Conservation (phyloP, 1,284 basidiomycete species). For the Polyporus tsugae region DNA sequence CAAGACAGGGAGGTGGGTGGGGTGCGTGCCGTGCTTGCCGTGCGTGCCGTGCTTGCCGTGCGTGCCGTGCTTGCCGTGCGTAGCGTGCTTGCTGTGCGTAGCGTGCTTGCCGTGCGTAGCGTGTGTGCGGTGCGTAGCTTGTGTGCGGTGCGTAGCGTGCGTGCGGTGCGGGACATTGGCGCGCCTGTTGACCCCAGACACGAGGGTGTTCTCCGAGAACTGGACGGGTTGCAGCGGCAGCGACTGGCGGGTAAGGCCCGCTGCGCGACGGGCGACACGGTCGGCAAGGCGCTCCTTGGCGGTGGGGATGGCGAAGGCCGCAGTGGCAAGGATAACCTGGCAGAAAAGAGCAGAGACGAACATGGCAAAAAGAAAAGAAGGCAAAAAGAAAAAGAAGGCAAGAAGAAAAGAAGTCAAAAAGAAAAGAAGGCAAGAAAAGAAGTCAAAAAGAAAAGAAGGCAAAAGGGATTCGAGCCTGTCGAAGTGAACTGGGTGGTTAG, state of each 20-base stretch:
- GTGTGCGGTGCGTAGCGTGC: no score
- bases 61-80: no score
- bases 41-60: no score
- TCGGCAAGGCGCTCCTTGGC: conserved; percentile 28
- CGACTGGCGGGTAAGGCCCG: conserved; percentile 26
- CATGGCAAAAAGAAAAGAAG: conserved; percentile 27
- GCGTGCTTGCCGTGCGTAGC: not conserved
- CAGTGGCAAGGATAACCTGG: conserved; percentile 34
- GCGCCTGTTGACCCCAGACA: conserved; percentile 8
- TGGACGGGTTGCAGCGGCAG: conserved; percentile 22
- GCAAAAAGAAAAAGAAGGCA: conserved; percentile 22
- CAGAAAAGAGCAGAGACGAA: conserved; percentile 29
- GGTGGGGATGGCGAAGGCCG: conserved; percentile 32
- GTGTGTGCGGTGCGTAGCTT: no score
- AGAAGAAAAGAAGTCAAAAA: conserved; percentile 15
- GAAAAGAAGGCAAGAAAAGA: conserved; percentile 22
- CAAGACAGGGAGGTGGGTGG: conserved; percentile 24
- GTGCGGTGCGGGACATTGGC: not conserved
- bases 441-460: conserved; percentile 20
- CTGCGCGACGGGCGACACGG: conserved; percentile 29
- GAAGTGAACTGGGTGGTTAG: conserved; percentile 21
- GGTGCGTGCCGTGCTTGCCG: conserved; percentile 4
- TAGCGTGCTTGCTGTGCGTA: not conserved
- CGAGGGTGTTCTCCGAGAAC: not conserved
- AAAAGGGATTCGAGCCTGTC: conserved; percentile 19